Conservation (phyloP, 2,329 filamentous ascomycete species). For the Aspergillus udagawae region DNA sequence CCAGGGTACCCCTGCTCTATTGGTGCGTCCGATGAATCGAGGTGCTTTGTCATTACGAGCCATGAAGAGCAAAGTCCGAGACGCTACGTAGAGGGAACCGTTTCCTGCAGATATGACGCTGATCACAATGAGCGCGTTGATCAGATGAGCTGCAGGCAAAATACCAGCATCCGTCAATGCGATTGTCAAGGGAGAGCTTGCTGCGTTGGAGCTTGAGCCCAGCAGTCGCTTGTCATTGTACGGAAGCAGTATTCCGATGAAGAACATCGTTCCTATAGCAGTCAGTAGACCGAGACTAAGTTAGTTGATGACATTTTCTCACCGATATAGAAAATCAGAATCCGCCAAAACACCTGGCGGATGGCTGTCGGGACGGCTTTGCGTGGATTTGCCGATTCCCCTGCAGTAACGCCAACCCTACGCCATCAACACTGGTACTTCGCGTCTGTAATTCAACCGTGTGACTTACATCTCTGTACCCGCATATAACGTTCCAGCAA, state of each 20-base stretch:
- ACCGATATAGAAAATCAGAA: conserved; percentile 58
- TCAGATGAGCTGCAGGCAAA: conserved; percentile 67
- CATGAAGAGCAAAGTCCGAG: conserved; percentile 71
- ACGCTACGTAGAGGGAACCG: conserved; percentile 72
- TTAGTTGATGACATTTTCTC: background rate
- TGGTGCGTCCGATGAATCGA: conserved; percentile 63
- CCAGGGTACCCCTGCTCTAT: conserved; percentile 58
- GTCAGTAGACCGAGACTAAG: background rate
- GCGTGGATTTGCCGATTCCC: conserved; percentile 40
- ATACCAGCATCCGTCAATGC: conserved; percentile 71
- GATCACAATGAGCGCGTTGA: conserved; percentile 73
- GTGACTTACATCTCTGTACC: conserved; percentile 30
- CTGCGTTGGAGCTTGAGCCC: conserved; percentile 57
- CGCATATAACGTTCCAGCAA: conserved; percentile 31
- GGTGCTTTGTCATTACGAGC: conserved; percentile 70
- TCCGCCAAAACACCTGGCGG: conserved; percentile 40
- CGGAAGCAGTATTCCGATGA: conserved; percentile 71
- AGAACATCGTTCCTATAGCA: conserved; percentile 59
- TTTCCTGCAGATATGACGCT: conserved; percentile 71
- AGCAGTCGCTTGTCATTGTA: conserved; percentile 63
- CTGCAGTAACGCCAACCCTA: conserved; percentile 35
- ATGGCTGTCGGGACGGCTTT: conserved; percentile 45
- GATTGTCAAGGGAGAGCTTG: conserved; percentile 70
- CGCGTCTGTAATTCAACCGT: background rate
- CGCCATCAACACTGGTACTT: conserved; percentile 1